A percentile compares a stretch with the other conserved stretches of the same genome.
Evolutionary conservation across 192 early-diverging fungal genomes (phyloP).

Genomic region (Allomyces javanicus): DNA sequence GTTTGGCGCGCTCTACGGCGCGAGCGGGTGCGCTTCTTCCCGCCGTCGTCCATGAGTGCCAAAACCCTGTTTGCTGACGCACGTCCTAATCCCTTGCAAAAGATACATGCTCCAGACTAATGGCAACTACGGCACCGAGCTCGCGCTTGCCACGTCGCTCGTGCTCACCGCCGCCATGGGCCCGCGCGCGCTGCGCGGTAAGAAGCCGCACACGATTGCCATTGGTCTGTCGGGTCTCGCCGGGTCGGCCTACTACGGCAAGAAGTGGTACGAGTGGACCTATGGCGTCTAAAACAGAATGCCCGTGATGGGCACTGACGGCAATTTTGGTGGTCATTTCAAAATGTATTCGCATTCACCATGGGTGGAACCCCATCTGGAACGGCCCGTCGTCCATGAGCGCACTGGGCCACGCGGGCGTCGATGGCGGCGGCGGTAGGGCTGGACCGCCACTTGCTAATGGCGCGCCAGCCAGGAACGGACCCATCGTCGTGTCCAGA

Average conservation of each 20-base stretch:
- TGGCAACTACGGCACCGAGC: slow-evolving; percentile 20
- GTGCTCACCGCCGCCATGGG: slow-evolving; percentile 21
- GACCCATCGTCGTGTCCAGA: too few relatives aligned
- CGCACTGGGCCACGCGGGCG: too few relatives aligned
- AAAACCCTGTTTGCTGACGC: neutral
- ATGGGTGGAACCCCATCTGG: too few relatives aligned
- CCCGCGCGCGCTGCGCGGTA: slow-evolving; percentile 12
- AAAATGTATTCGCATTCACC: too few relatives aligned
- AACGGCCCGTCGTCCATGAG: too few relatives aligned
- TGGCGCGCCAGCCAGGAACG: too few relatives aligned
- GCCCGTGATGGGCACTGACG: neutral
- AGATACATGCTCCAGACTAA: slow-evolving; percentile 24
- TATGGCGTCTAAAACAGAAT: slow-evolving; percentile 8
- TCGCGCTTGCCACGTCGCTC: slow-evolving; percentile 19
- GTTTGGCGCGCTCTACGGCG: slow-evolving; percentile 17
- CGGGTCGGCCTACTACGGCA: slow-evolving; percentile 15
- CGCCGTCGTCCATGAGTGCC: too few relatives aligned
- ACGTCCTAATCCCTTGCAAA: neutral
- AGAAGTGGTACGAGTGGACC: slow-evolving; percentile 9
- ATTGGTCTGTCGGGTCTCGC: slow-evolving; percentile 9
- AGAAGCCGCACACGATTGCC: slow-evolving; percentile 16
- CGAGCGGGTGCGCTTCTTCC: slow-evolving; percentile 10
- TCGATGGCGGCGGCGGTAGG: too few relatives aligned
- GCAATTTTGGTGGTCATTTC: too few relatives aligned
- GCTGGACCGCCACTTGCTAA: too few relatives aligned